phyloP scores from a whole-genome alignment of 768 basidiomycete species.

The Tubosaeta brunneosetosa region DNA sequence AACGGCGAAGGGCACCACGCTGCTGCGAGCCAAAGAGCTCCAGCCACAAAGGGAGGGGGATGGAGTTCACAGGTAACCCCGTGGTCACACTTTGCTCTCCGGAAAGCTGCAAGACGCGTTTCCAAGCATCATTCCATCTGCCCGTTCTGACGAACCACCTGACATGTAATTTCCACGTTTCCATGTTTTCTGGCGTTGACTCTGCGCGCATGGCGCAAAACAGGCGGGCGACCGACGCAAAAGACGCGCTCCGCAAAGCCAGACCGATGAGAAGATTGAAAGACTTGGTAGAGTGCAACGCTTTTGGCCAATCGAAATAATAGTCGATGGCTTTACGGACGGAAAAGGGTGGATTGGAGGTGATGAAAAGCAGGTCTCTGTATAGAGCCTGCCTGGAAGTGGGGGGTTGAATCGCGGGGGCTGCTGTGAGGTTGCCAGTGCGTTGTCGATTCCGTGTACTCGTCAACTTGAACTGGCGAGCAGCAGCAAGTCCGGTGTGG shows the following conservation, averaged over 20 bases:
- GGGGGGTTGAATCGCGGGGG: slow-evolving; percentile 24
- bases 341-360: slow-evolving; percentile 15
- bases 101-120: slow-evolving; percentile 29
- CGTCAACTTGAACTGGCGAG: not conserved
- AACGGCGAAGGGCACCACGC: slow-evolving; percentile 29
- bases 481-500: not conserved
- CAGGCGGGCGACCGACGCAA: slow-evolving; percentile 43
- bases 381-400: slow-evolving; percentile 34
- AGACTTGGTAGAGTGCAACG: slow-evolving; percentile 36
- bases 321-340: slow-evolving; percentile 18
- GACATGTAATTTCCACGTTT: slow-evolving; percentile 54
- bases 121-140: slow-evolving; percentile 57
- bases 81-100: slow-evolving; percentile 6
- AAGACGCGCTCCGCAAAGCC: slow-evolving; percentile 48
- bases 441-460: not conserved
- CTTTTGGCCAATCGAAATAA: slow-evolving; percentile 23
- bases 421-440: not conserved
- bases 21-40: slow-evolving; percentile 52
- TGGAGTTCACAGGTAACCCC: slow-evolving; percentile 4
- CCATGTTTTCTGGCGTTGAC: slow-evolving; percentile 40
- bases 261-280: slow-evolving; percentile 44
- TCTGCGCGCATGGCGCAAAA: slow-evolving; percentile 45
- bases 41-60: slow-evolving; percentile 52
- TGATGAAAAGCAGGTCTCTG: slow-evolving; percentile 23
- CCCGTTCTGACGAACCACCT: slow-evolving; percentile 55